Conservation (phyloP, 441 rosid genomes). For the Erodium trifolium region DNA sequence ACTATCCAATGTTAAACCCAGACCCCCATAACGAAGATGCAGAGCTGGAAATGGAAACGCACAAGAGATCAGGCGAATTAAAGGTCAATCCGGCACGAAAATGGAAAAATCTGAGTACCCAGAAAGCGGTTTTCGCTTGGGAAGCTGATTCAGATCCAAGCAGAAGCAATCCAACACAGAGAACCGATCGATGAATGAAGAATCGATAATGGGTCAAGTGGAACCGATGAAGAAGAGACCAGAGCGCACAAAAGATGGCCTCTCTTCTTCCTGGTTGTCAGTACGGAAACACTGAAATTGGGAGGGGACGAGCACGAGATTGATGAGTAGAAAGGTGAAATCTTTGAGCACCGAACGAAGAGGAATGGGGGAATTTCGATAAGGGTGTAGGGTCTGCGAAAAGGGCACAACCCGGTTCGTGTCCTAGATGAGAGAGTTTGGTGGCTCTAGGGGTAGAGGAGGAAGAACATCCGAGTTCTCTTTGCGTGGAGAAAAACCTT, state of each 20-base stretch:
- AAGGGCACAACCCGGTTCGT: background rate
- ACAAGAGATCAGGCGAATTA: too few relatives aligned
- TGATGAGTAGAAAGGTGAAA: background rate
- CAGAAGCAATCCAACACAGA: too few relatives aligned
- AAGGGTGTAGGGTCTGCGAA: background rate
- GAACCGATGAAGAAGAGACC: too few relatives aligned
- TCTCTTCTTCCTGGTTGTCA: too few relatives aligned
- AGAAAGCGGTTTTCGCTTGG: too few relatives aligned
- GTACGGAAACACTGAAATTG: background rate
- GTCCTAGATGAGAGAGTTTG: background rate
- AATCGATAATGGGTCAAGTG: too few relatives aligned
- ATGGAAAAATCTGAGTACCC: too few relatives aligned
- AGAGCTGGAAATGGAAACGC: background rate
- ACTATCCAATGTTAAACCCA: background rate
- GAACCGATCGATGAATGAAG: too few relatives aligned
- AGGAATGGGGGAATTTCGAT: slow-evolving; percentile 1
- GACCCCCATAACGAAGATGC: background rate
- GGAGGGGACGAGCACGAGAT: background rate
- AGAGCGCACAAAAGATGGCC: too few relatives aligned
- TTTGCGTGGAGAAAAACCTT: slow-evolving; percentile 23
- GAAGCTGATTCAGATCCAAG: too few relatives aligned
- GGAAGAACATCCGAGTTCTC: slow-evolving; percentile 3
- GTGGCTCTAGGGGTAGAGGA: slow-evolving; percentile 9
- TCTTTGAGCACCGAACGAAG: slow-evolving; percentile 1
- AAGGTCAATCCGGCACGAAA: too few relatives aligned